Conservation (phyloP, 768 basidiomycete genomes). For the Multifurca ochricompacta region DNA sequence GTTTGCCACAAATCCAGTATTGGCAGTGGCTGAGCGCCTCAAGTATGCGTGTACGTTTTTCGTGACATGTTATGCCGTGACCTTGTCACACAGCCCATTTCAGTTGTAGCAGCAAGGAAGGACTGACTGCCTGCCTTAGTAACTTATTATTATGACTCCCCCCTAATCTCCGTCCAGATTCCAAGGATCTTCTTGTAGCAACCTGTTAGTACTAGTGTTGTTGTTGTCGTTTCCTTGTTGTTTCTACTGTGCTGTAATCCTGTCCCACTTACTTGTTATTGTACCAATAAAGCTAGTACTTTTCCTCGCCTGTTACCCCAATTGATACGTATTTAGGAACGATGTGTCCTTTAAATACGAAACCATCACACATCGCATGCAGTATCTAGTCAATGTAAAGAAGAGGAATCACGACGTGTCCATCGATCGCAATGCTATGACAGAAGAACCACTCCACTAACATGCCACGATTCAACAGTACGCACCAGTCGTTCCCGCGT, state of each 20-base stretch:
- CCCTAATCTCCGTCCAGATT: too few relatives aligned
- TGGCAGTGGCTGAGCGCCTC: not conserved
- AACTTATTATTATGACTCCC: too few relatives aligned
- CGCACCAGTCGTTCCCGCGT: slow-evolving; percentile 10
- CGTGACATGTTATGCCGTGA: too few relatives aligned
- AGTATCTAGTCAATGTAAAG: not conserved
- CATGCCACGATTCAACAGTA: not conserved
- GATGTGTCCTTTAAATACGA: not conserved
- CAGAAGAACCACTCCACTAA: not conserved
- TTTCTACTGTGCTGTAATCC: not conserved
- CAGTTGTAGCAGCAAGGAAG: too few relatives aligned
- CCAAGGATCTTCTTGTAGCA: not conserved
- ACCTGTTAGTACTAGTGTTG: not conserved
- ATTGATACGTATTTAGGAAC: not conserved
- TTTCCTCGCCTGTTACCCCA: not conserved
- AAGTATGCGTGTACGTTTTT: too few relatives aligned
- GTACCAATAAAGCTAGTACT: not conserved
- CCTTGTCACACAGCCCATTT: too few relatives aligned
- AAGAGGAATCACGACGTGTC: too few relatives aligned
- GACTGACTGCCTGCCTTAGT: too few relatives aligned
- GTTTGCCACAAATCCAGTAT: not conserved
- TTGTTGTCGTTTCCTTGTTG: too few relatives aligned
- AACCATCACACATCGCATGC: not conserved
- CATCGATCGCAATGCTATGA: too few relatives aligned
- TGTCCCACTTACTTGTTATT: not conserved